Evolutionary conservation across 805 yeast species (phyloP).

Genomic region (Metschnikowia lochheadii): DNA sequence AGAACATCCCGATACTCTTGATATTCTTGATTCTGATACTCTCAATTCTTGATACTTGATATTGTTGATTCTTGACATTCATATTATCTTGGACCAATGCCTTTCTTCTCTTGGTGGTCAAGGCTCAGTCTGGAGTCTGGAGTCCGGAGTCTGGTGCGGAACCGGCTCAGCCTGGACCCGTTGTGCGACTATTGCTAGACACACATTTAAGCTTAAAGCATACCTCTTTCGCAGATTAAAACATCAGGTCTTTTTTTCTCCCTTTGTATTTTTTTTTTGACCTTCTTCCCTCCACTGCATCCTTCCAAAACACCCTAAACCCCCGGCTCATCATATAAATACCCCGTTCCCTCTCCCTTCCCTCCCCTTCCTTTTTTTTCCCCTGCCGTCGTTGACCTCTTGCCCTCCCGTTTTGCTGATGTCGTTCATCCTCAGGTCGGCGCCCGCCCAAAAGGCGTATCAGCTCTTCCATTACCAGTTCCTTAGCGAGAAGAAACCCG

Average conservation of each 20-base stretch:
- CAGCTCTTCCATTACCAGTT: conserved; percentile 48
- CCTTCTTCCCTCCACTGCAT: neutral
- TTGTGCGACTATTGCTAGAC: neutral
- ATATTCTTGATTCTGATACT: too few relatives aligned
- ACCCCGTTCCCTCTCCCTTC: neutral
- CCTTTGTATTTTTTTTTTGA: neutral
- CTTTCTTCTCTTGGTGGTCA: too few relatives aligned
- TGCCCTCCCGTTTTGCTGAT: neutral
- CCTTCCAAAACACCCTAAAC: neutral
- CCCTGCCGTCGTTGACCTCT: too few relatives aligned
- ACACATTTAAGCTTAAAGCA: neutral
- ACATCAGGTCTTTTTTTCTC: neutral
- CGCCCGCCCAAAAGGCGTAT: conserved; percentile 34
- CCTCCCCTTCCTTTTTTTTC: too few relatives aligned
- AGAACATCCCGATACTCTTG: too few relatives aligned
- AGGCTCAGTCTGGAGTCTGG: too few relatives aligned
- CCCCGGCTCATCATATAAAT: neutral
- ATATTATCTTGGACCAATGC: too few relatives aligned
- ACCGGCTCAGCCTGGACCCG: neutral
- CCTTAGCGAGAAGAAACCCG: conserved; percentile 49
- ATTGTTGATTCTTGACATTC: too few relatives aligned
- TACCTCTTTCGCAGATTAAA: conserved; percentile 1
- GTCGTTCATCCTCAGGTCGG: conserved; percentile 20
- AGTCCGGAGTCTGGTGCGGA: neutral
- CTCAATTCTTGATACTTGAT: too few relatives aligned